Evolutionary conservation across 164 flowering plant genomes (phyloP), one percentile per base, ranked within the genome.

Genomic region (Dillenia suffruticosa): DNA sequence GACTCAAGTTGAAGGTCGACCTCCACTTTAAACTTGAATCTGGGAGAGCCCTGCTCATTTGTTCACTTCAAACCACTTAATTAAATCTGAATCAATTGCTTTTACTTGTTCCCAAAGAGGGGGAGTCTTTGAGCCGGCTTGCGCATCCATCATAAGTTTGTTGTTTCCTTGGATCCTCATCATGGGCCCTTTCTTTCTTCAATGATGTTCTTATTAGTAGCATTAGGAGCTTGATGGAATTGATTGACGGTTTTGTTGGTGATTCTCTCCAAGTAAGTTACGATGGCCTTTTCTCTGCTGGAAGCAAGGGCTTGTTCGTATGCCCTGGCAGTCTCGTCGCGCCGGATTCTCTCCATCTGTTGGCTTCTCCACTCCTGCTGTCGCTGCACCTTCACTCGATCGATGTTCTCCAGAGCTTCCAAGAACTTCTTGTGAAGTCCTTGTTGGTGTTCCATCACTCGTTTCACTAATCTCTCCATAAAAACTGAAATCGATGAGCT

Each of bases 371-470:
- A 69, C 12, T 52, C 67, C 12, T 68, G 71, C 57, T 74, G 73
- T 56, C 68, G 57, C 56, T 51, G 57, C 13, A 44, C 48, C 61
- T 76, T 68, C 61, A 74, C 76, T 53, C 46, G 63, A 5, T 74
- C 77, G 54, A 68, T 58, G 51, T 59, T 71, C 52, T 74, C 76
- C 19, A 74, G 48, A 48, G 54, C 74, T 60, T 74, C 71, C 59
- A 72, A 12, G 54, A 71, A 74, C 63, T 61, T 68, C 57, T 26
- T 59, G 22, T 77, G 73, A 22, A 74, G 70, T 40, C 22, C 56
- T 51, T 74, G 76, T 52, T 74, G 81, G 53, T 77, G 77, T 40
- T 70, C 67, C 67, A 69, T 55, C 50, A 77, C 55, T 44, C 61
- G 70, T 69, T 71, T 68, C 15, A 71, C 72, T 53, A 73, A 49